These are phyloP conservation scores for Gossypium stocksii DNA, from an alignment of 345 rosid genomes.

Conservation along the genomic window DNA sequence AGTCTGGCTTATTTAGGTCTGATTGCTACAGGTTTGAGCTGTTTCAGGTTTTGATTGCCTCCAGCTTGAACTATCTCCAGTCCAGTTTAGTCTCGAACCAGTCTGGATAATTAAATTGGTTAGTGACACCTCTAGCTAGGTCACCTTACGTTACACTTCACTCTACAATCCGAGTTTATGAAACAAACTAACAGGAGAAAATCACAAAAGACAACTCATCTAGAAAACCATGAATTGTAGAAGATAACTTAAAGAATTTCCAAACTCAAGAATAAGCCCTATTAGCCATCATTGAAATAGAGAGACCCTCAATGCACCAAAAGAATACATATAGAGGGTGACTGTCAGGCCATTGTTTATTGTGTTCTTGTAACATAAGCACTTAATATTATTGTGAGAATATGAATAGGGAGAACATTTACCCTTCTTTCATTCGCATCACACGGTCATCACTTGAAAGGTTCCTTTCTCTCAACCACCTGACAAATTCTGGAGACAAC, in stretches of 20 bases:
- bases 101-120: not conserved
- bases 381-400: not conserved
- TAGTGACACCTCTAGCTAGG: not conserved
- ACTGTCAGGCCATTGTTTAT: not conserved
- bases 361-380: not conserved
- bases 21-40: not conserved
- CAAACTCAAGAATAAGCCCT: not conserved
- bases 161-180: not conserved
- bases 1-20: not conserved
- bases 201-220: not conserved
- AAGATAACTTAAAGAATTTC: not conserved
- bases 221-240: not conserved
- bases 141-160: not conserved
- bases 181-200: not conserved
- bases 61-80: not conserved
- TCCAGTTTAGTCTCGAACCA: not conserved
- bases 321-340: not conserved
- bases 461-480: too few relatives aligned
- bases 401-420: slow-evolving; percentile 21
- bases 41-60: not conserved
- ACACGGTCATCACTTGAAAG: too few relatives aligned
- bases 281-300: not conserved
- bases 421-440: slow-evolving; percentile 95
- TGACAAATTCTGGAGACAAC: too few relatives aligned
- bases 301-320: not conserved